Evolutionary conservation across 495 filamentous ascomycete species (phyloP).

Genomic region (Aspergillus nanangensis): DNA sequence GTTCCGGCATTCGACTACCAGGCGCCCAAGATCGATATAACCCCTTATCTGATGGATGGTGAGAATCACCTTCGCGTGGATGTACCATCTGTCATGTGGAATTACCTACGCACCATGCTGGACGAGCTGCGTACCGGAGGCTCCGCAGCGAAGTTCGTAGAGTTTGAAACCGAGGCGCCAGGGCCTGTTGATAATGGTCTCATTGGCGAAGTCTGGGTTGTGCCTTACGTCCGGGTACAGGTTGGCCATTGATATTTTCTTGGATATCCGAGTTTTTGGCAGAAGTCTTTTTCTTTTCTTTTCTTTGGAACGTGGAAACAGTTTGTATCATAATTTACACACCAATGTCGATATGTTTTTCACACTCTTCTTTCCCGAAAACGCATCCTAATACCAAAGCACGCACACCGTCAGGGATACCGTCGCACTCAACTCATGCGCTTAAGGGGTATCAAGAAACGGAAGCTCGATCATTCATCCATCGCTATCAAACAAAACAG

Average conservation of each 20-base stretch:
- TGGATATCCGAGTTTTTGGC: not conserved
- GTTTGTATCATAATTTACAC: no score
- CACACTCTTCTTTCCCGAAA: no score
- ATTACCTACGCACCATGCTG: conserved; percentile 4
- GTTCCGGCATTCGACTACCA: conserved; percentile 5
- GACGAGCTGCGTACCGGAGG: conserved; percentile 1
- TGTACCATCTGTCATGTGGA: conserved; percentile 4
- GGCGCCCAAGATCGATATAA: conserved; percentile 1
- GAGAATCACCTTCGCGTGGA: not conserved
- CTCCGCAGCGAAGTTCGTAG: not conserved
- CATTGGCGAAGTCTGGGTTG: not conserved
- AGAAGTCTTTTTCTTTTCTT: not conserved
- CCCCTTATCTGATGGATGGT: not conserved
- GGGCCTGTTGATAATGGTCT: conserved; percentile 3
- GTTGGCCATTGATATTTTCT: no score
- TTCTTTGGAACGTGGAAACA: no score
- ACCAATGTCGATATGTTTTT: no score
- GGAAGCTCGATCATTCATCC: no score
- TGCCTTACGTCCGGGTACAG: not conserved
- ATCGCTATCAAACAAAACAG: no score
- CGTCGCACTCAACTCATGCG: no score
- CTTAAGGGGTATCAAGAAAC: no score
- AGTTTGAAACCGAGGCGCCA: not conserved
- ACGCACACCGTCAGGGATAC: no score
- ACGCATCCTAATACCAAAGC: no score